Evolutionary conservation across 2,329 filamentous ascomycete genomes (phyloP).

Genomic region (Rhynchosporium graminicola): DNA sequence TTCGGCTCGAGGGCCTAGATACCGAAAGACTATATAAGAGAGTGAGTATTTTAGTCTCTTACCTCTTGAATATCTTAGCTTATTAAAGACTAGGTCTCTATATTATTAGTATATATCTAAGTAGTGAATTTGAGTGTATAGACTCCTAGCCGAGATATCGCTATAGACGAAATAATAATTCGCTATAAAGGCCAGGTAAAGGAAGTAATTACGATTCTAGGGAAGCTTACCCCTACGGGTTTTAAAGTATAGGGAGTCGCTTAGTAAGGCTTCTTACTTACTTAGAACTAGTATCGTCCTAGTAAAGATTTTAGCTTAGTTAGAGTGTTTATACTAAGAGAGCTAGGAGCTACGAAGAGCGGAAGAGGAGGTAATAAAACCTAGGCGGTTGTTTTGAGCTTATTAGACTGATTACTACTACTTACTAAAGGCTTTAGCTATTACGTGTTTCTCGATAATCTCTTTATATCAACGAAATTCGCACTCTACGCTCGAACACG

Average conservation of each 20-base stretch:
- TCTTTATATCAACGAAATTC: background rate
- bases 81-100: too few species aligned
- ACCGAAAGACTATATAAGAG: too few species aligned
- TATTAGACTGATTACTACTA: background rate
- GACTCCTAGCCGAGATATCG: background rate
- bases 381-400: background rate
- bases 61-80: too few species aligned
- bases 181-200: background rate
- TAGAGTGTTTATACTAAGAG: background rate
- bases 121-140: background rate
- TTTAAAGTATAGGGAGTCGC: background rate
- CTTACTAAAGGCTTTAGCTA: background rate
- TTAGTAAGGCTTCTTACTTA: background rate
- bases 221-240: background rate
- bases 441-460: background rate
- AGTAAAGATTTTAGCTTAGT: background rate
- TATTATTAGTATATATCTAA: background rate
- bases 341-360: background rate
- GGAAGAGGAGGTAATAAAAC: slow-evolving; percentile 1
- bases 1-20: too few species aligned
- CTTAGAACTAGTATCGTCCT: background rate
- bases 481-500: background rate
- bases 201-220: background rate
- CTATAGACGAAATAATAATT: background rate
- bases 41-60: too few species aligned